Conservation (phyloP, 2,329 filamentous ascomycete species). For the Lachnellula hyalina region DNA sequence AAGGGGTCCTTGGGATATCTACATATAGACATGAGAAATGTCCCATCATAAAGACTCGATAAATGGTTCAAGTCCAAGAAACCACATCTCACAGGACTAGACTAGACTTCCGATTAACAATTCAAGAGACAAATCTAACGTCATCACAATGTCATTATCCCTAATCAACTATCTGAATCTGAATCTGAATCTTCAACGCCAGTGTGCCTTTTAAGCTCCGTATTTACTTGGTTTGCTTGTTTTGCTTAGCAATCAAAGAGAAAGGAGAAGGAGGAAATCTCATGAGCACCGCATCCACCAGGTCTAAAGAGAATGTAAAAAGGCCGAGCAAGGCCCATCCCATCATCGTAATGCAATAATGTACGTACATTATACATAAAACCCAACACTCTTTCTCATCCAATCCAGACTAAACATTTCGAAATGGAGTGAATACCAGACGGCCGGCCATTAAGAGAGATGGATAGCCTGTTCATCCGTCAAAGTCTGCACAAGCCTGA, state of each 20-base stretch:
- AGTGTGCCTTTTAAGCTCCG: slow-evolving; percentile 18
- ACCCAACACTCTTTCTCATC: background rate
- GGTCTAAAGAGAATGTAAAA: too few species aligned
- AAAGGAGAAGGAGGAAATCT: background rate
- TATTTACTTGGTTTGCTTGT: slow-evolving; percentile 17
- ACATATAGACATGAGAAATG: too few species aligned
- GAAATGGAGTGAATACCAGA: too few species aligned
- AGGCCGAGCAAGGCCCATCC: background rate
- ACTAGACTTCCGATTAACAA: background rate
- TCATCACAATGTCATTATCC: background rate
- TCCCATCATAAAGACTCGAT: too few species aligned
- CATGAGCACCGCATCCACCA: too few species aligned
- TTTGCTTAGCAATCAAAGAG: slow-evolving; percentile 2
- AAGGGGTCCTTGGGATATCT: background rate
- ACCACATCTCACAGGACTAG: too few species aligned
- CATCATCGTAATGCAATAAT: background rate
- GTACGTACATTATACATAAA: slow-evolving; percentile 4
- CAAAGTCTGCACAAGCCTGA: slow-evolving; percentile 13
- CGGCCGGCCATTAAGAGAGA: slow-evolving; percentile 22
- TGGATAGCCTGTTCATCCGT: slow-evolving; percentile 27
- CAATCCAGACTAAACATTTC: background rate
- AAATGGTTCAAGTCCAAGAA: too few species aligned
- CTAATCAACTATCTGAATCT: background rate
- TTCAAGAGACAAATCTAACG: background rate
- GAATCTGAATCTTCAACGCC: slow-evolving; percentile 13